phyloP scores from a whole-genome alignment of 2,329 filamentous ascomycete species.

The Thielaviopsis populi region DNA sequence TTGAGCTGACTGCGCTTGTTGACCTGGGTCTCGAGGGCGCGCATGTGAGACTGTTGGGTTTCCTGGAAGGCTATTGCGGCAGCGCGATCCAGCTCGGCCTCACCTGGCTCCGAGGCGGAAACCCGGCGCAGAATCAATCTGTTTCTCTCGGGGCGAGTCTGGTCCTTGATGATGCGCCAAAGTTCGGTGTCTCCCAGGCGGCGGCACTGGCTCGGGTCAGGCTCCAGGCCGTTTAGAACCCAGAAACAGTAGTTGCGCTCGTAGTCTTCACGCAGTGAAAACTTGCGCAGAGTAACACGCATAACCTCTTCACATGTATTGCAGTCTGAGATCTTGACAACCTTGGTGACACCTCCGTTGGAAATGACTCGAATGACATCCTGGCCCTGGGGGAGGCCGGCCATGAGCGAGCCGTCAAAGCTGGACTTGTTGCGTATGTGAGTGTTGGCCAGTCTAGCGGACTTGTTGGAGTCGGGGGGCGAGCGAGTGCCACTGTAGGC shows the following conservation, averaged over 20 bases:
- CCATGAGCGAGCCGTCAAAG: constrained; percentile 74
- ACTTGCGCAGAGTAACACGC: constrained; percentile 74
- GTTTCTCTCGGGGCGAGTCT: constrained; percentile 71
- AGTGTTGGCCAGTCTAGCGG: constrained; percentile 21
- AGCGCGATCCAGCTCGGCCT: constrained; percentile 72
- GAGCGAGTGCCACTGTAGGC: constrained; percentile 34
- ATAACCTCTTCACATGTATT: constrained; percentile 87
- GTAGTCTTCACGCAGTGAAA: constrained; percentile 75
- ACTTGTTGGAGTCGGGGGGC: constrained; percentile 40
- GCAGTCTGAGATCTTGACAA: constrained; percentile 84
- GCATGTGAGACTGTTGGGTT: constrained; percentile 54
- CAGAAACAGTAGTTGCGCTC: constrained; percentile 96
- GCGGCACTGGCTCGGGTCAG: constrained; percentile 66
- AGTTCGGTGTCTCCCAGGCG: constrained; percentile 76
- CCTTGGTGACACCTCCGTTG: constrained; percentile 78
- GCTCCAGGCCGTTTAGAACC: constrained; percentile 71
- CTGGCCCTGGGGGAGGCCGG: constrained; percentile 69
- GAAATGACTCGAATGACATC: constrained; percentile 88
- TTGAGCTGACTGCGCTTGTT: constrained; percentile 64
- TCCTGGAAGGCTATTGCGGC: constrained; percentile 84
- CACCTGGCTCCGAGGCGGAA: constrained; percentile 78
- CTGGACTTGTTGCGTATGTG: constrained; percentile 73
- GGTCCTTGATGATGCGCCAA: constrained; percentile 79
- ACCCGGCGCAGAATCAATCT: constrained; percentile 83
- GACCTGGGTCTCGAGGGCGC: constrained; percentile 48